Conservation (phyloP, 371 early-diverging fungal species). For the Mucor irregularis region DNA sequence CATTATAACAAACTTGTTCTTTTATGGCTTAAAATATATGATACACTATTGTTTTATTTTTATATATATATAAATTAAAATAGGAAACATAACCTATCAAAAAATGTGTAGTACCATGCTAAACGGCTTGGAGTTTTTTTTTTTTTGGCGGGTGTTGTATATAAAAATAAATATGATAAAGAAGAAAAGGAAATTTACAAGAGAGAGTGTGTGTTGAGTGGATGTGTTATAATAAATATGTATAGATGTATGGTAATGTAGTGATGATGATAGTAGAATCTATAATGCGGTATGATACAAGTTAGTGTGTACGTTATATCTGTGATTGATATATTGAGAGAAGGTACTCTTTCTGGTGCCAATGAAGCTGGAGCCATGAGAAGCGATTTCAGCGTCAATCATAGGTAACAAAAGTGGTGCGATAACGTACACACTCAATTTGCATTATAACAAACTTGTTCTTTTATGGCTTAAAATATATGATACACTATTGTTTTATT, state of each 20-base stretch:
- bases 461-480: background rate
- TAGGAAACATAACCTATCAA: slow-evolving; percentile 1
- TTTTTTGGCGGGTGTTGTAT: background rate
- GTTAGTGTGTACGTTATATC: slow-evolving; percentile 24
- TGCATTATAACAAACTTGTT: no score
- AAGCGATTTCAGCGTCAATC: slow-evolving; percentile 51
- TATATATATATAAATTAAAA: background rate
- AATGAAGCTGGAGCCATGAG: slow-evolving; percentile 38
- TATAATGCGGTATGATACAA: slow-evolving; percentile 17
- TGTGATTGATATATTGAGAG: slow-evolving; percentile 41
- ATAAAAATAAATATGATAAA: background rate
- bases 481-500: background rate
- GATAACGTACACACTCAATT: no score
- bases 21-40: background rate
- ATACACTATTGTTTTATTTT: background rate
- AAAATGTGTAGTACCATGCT: background rate
- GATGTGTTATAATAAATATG: background rate
- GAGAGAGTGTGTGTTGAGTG: background rate
- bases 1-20: no score
- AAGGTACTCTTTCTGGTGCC: slow-evolving; percentile 50
- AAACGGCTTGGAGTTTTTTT: background rate
- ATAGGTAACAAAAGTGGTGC: slow-evolving; percentile 36
- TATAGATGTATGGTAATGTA: background rate
- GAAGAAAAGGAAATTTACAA: background rate
- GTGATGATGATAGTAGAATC: background rate